Percentiles rank a stretch among this genome's conserved stretches.
These are phyloP conservation scores for Dioscorea cayenensis DNA, from an alignment of 116 monocot species.

Conservation along the genomic window DNA sequence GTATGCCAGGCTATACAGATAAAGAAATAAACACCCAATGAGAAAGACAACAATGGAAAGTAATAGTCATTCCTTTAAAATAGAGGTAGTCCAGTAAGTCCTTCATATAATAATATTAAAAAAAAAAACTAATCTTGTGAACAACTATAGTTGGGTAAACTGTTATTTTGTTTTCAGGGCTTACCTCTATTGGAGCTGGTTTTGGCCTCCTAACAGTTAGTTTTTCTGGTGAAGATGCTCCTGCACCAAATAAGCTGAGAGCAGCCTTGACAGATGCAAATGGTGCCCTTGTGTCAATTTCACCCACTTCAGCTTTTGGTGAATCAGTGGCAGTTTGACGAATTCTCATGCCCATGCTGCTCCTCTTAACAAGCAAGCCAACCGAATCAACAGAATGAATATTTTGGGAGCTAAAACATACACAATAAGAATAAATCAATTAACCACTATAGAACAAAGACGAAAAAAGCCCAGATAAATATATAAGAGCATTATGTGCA, in stretches of 20 bases:
- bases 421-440: not conserved
- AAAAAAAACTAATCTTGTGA: no score
- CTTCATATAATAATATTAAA: no score
- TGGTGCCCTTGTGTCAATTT: conserved; percentile 88
- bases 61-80: no score
- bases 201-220: conserved; percentile 42
- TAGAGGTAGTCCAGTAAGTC: no score
- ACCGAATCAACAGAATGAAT: not conserved
- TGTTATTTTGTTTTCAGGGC: no score
- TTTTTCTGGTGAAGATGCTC: conserved; percentile 45
- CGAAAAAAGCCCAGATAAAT: not conserved
- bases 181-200: conserved; percentile 45
- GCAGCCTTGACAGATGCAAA: conserved; percentile 90
- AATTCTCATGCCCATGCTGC: conserved; percentile 16
- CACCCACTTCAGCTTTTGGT: conserved; percentile 62
- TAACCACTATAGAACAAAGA: not conserved
- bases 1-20: no score
- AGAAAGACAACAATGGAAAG: no score
- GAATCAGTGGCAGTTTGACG: conserved; percentile 35
- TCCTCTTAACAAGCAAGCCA: not conserved
- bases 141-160: no score
- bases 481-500: not conserved
- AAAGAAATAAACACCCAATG: no score
- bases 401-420: not conserved
- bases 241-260: conserved; percentile 75